Percentiles rank a stretch among this genome's conserved stretches.
Evolutionary conservation across 2,329 filamentous ascomycete genomes (phyloP).

Genomic region (Paecilomyces variotii): DNA sequence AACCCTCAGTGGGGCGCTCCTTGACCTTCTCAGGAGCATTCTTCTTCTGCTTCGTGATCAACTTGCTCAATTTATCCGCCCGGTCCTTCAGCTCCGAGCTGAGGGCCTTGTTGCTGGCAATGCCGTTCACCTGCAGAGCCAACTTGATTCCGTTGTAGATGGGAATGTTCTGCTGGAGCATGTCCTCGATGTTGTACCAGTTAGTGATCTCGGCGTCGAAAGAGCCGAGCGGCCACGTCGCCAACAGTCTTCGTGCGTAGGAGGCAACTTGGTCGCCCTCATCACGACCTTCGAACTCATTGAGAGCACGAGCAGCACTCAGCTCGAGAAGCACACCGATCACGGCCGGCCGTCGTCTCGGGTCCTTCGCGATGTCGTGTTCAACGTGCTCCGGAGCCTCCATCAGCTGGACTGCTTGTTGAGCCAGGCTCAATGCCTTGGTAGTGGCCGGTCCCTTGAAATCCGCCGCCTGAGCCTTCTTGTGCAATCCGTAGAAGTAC

Average conservation of each 20-base stretch:
- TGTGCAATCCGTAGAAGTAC: conserved; percentile 31
- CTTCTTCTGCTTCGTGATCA: conserved; percentile 32
- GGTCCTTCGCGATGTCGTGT: conserved; percentile 19
- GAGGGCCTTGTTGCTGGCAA: conserved; percentile 19
- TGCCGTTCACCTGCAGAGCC: conserved; percentile 26
- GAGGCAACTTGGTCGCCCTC: conserved; percentile 29
- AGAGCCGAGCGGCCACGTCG: conserved; percentile 21
- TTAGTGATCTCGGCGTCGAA: conserved; percentile 13
- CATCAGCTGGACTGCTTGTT: conserved; percentile 27
- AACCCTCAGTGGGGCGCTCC: conserved; percentile 13
- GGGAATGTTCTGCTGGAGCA: conserved; percentile 26
- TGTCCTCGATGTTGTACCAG: conserved; percentile 14
- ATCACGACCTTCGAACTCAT: conserved; percentile 31
- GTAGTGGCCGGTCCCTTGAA: conserved; percentile 25
- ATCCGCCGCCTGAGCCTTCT: conserved; percentile 21
- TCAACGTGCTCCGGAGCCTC: conserved; percentile 25
- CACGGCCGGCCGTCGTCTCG: conserved; percentile 33
- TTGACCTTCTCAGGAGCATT: conserved; percentile 11
- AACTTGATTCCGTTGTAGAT: conserved; percentile 35
- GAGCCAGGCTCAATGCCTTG: conserved; percentile 24
- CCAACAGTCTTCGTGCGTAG: conserved; percentile 32
- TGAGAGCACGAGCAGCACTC: conserved; percentile 34
- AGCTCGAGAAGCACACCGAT: conserved; percentile 38
- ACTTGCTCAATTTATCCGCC: conserved; percentile 42
- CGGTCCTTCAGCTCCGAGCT: conserved; percentile 14